Evolutionary conservation across 768 basidiomycete species (phyloP).

Genomic region (Sarcodon aspratus): DNA sequence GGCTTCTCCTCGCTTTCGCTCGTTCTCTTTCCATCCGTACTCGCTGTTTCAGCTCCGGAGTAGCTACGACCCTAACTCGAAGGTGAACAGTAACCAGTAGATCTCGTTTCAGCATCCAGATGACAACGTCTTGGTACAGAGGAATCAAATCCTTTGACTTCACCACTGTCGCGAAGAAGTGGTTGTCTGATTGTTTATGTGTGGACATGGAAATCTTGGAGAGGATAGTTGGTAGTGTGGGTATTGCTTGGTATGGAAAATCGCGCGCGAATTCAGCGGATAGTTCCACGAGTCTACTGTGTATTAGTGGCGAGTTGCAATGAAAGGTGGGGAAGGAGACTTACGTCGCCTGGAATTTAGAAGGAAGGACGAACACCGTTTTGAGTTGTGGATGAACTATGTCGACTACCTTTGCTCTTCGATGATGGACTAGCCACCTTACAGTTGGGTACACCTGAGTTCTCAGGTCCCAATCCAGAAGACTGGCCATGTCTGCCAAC

Average conservation of each 20-base stretch:
- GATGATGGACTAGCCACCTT: constrained; percentile 83
- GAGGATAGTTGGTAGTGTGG: constrained; percentile 63
- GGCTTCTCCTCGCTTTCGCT: constrained; percentile 14
- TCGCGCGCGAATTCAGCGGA: constrained; percentile 45
- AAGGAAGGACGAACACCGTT: constrained; percentile 71
- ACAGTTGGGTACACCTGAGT: constrained; percentile 84
- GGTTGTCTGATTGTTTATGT: constrained; percentile 51
- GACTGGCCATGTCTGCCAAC: constrained; percentile 66
- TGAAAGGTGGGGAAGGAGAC: constrained; percentile 17
- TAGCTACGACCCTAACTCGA: constrained; percentile 74
- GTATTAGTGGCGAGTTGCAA: constrained; percentile 5
- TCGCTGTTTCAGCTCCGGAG: constrained; percentile 58
- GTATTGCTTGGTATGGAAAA: constrained; percentile 52
- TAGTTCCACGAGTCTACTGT: constrained; percentile 37
- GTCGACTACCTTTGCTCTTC: constrained; percentile 84
- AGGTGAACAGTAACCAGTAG: constrained; percentile 79
- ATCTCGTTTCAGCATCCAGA: constrained; percentile 87
- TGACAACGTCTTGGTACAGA: constrained; percentile 69
- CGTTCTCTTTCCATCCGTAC: constrained; percentile 33
- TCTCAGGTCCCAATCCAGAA: constrained; percentile 78
- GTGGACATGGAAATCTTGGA: constrained; percentile 61
- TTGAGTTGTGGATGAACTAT: constrained; percentile 69
- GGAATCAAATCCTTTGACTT: constrained; percentile 53
- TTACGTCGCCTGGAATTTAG: constrained; percentile 49
- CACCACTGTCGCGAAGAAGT: constrained; percentile 77